Percentiles rank a stretch among this genome's conserved stretches.
These are phyloP conservation scores for Penstemon newberryi DNA, from an alignment of 257 asterid species.

Conservation along the genomic window DNA sequence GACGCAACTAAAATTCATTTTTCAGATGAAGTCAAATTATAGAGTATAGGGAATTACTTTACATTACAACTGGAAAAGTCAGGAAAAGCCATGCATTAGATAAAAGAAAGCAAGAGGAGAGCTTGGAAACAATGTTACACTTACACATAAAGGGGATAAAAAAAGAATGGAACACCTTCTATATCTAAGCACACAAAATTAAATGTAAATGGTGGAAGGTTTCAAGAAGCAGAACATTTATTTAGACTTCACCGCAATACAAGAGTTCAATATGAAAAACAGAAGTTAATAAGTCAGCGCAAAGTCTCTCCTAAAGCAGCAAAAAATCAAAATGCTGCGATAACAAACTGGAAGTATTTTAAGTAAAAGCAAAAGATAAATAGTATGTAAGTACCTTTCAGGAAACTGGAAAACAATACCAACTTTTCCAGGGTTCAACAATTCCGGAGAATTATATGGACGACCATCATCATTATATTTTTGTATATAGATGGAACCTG, in stretches of 20 bases:
- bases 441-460: conserved; percentile 53
- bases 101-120: conserved; percentile 9
- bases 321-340: not conserved
- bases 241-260: not conserved
- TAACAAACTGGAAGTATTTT: not conserved
- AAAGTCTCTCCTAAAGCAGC: conserved; percentile 19
- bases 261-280: not conserved
- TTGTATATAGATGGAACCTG: conserved; percentile 73
- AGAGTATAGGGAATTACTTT: conserved; percentile 9
- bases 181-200: conserved; percentile 20
- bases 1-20: not conserved
- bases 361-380: conserved; percentile 8
- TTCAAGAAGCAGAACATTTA: not conserved
- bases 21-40: not conserved
- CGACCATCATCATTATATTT: conserved; percentile 61
- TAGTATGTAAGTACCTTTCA: conserved; percentile 63
- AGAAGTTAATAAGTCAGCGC: not conserved
- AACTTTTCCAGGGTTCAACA: conserved; percentile 64
- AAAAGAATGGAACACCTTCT: not conserved
- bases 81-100: conserved; percentile 10
- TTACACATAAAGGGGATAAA: not conserved
- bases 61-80: conserved; percentile 2
- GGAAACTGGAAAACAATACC: conserved; percentile 98
- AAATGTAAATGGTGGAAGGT: conserved; percentile 16
- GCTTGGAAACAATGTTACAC: not conserved